Evolutionary conservation across 148 eudicot species (phyloP), one percentile per base, ranked within the genome.

Genomic region (Amaranthus cruentus): DNA sequence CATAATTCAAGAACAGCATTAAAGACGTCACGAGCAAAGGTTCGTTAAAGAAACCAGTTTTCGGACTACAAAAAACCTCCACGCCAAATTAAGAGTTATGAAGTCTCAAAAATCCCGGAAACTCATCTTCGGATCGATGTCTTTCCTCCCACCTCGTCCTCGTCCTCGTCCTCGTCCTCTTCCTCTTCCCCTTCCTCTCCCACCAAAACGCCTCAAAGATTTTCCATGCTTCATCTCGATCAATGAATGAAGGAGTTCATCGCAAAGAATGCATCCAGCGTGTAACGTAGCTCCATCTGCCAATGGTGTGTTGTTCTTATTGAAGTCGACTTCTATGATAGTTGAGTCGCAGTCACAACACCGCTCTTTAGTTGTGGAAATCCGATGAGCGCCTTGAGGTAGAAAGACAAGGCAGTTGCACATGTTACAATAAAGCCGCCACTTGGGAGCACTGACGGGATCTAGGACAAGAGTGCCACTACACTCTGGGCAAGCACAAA

Each of bases 401-500:
- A 93, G 87, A 74, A 79, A 87, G 76, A 93, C 88, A 55, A 93
- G 90, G 76, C 98, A 93, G 77, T 90, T 89, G 81, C 98, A 93
- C 92, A 83, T 83, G 79, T 93, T 93, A 81, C 98, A 93, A 70
- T 75, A 82, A 28, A 93, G 92, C 76, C 95, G 87, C 98, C 98
- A 93, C 83, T 87, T 93, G 8, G 98, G 98, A 81, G 94, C 94
- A 73, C 98, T 93, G 50, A 93, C 84, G 0, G 97, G 98, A 56
- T 93, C 98, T 5, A 93, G 92, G 71, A 93, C 97, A 6, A 93
- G 93, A 43, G 96, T 93, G 9, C 98, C 98, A 43, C 72, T 85
- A 78, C 98, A 93, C 77, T 93, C 98, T 0, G 98, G 98, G 80
- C 98, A 93, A 64, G 98, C 95, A 73, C 98, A 93, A 46, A 93